phyloP scores from a whole-genome alignment of 805 yeast genomes.

The Nakazawaea laoshanensis region DNA sequence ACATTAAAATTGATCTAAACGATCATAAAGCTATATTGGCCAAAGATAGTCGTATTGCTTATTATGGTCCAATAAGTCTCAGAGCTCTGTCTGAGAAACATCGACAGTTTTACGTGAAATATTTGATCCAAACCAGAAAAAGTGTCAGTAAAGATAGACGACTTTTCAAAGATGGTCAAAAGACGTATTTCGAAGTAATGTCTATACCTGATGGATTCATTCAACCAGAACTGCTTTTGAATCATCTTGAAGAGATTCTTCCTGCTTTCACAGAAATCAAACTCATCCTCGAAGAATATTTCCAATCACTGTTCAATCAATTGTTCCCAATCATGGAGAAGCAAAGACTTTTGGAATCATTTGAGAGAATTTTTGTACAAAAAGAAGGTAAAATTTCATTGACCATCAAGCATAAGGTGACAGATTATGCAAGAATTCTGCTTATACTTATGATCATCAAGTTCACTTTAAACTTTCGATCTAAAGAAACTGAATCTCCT shows the following conservation, averaged over 20 bases:
- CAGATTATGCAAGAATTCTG: conserved; percentile 2
- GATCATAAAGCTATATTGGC: no score
- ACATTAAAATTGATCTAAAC: no score
- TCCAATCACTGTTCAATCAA: conserved; percentile 15
- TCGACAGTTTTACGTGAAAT: no score
- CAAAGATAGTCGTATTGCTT: no score
- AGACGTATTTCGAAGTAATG: no score
- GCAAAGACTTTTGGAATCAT: conserved; percentile 18
- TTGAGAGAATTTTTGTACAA: neutral
- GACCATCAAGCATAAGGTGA: neutral
- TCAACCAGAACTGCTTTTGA: neutral
- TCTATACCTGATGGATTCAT: neutral
- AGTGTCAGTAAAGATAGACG: no score
- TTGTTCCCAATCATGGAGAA: conserved; percentile 29
- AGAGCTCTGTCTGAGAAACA: no score
- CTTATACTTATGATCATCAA: conserved; percentile 1
- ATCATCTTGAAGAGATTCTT: neutral
- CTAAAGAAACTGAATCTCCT: neutral
- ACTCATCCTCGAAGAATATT: neutral
- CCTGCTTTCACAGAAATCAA: neutral
- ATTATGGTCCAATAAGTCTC: no score
- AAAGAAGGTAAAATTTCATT: neutral
- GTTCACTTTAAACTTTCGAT: neutral
- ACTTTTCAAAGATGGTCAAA: no score
- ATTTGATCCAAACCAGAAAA: no score